Percentiles rank a stretch among this genome's conserved stretches.
Conservation (phyloP, 1,284 basidiomycete species). For the Cyathus olla region DNA sequence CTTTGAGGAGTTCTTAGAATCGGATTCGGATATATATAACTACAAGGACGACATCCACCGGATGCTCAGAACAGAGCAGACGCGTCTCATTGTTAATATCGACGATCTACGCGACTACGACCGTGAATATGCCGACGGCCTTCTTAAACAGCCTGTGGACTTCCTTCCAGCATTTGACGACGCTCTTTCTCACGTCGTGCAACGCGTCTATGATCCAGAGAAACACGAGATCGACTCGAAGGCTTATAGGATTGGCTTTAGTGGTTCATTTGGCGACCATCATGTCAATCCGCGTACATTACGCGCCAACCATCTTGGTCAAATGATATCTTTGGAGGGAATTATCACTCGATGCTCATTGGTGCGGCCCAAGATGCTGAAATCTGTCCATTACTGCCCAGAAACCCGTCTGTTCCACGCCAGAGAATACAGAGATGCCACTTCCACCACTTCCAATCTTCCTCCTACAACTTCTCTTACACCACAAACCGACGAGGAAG, state of each 20-base stretch:
- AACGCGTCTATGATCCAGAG: conserved; percentile 80
- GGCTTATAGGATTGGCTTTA: conserved; percentile 91
- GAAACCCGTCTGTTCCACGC: conserved; percentile 88
- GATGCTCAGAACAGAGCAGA: conserved; percentile 88
- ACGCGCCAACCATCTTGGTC: conserved; percentile 89
- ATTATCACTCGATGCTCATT: conserved; percentile 99
- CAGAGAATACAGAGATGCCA: conserved; percentile 94
- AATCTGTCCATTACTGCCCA: conserved; percentile 96
- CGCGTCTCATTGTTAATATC: conserved; percentile 95
- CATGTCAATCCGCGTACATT: conserved; percentile 97
- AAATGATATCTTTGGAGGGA: conserved; percentile 97
- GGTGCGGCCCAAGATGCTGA: conserved; percentile 98
- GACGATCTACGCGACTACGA: conserved; percentile 97
- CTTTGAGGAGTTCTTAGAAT: conserved; percentile 91
- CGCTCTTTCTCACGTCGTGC: conserved; percentile 83
- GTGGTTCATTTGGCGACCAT: conserved; percentile 99
- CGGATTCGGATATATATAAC: conserved; percentile 81
- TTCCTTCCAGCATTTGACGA: conserved; percentile 95
- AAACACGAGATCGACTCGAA: conserved; percentile 89
- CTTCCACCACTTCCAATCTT: conserved; percentile 85
- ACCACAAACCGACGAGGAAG: conserved; percentile 93
- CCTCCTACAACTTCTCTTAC: conserved; percentile 94
- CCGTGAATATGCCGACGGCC: conserved; percentile 83
- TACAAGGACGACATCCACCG: conserved; percentile 90
- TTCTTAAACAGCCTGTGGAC: conserved; percentile 90